Percentiles rank a stretch among this genome's conserved stretches.
Conservation (phyloP, 106 monocot species). For the Acanthochlamys bracteata region DNA sequence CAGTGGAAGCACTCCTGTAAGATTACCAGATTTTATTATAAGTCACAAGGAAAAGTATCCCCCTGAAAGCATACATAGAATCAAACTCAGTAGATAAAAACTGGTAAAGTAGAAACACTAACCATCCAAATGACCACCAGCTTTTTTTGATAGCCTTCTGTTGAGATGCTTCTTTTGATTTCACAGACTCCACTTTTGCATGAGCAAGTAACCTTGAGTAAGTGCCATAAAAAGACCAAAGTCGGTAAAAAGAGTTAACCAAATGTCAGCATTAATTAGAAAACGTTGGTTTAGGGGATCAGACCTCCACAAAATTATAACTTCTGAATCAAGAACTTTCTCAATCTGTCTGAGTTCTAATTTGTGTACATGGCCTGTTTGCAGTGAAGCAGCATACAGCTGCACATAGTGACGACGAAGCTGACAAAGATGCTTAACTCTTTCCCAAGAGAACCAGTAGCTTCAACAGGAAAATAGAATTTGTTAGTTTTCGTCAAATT, state of each 20-base stretch:
- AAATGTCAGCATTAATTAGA: too few relatives aligned
- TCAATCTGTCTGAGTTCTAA: slow-evolving; percentile 74
- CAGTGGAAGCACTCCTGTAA: slow-evolving; percentile 29
- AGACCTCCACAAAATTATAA: slow-evolving; percentile 91
- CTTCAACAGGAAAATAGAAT: slow-evolving; percentile 21
- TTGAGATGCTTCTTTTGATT: slow-evolving; percentile 63
- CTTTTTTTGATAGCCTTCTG: slow-evolving; percentile 49
- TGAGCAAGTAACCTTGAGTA: slow-evolving; percentile 75
- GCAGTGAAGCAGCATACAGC: slow-evolving; percentile 61
- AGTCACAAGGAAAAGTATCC: too few relatives aligned
- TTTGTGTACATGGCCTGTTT: slow-evolving; percentile 37
- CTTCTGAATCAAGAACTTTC: slow-evolving; percentile 84
- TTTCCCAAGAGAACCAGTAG: slow-evolving; percentile 89
- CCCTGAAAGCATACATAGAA: too few relatives aligned
- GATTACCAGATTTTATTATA: not conserved
- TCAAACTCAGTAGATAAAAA: not conserved
- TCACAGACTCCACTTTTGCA: slow-evolving; percentile 91
- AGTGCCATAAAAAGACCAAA: not conserved
- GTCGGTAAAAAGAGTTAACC: too few relatives aligned
- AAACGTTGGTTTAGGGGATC: too few relatives aligned
- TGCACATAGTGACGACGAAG: slow-evolving; percentile 87
- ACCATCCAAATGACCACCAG: slow-evolving; percentile 98
- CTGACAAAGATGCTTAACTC: slow-evolving; percentile 87
- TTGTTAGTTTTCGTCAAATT: not conserved
- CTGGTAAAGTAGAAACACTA: slow-evolving; percentile 6